phyloP scores from a whole-genome alignment of 495 filamentous ascomycete species.

The Diplogelasinospora grovesii region DNA sequence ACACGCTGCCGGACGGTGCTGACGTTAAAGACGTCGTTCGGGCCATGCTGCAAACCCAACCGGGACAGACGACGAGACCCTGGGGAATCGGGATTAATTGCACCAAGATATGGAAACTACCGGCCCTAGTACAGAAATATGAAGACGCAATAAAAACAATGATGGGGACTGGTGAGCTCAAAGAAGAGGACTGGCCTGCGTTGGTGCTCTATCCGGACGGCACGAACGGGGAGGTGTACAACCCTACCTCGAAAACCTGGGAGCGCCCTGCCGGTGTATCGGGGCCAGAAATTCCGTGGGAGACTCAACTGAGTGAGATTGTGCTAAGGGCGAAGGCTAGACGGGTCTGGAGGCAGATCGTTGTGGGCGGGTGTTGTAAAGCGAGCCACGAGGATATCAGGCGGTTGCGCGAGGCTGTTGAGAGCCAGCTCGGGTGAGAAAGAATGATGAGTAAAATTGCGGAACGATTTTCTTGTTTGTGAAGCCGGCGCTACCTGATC shows the following conservation, averaged over 20 bases:
- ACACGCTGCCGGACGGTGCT: constrained; percentile 40
- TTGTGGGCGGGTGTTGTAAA: constrained; percentile 60
- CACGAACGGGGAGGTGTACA: constrained; percentile 59
- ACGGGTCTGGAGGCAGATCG: constrained; percentile 44
- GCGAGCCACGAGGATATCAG: constrained; percentile 44
- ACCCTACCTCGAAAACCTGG: constrained; percentile 55
- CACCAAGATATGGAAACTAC: constrained; percentile 51
- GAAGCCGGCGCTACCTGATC: no score
- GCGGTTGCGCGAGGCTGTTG: constrained; percentile 29
- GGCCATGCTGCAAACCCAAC: constrained; percentile 30
- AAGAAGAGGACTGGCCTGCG: constrained; percentile 42
- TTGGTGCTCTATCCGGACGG: constrained; percentile 65
- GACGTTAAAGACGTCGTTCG: constrained; percentile 39
- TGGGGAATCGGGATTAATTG: constrained; percentile 65
- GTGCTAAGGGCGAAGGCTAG: constrained; percentile 50
- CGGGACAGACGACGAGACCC: constrained; percentile 27
- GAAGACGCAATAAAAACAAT: constrained; percentile 33
- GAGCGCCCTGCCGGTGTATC: constrained; percentile 26
- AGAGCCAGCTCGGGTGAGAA: no score
- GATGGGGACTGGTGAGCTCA: constrained; percentile 20
- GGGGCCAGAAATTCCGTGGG: constrained; percentile 40
- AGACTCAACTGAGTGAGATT: constrained; percentile 47
- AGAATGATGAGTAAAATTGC: no score
- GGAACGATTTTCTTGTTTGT: no score
- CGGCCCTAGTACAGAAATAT: constrained; percentile 39